phyloP scores from a whole-genome alignment of 176 grass and related monocot genomes.

The Carex scoparia region DNA sequence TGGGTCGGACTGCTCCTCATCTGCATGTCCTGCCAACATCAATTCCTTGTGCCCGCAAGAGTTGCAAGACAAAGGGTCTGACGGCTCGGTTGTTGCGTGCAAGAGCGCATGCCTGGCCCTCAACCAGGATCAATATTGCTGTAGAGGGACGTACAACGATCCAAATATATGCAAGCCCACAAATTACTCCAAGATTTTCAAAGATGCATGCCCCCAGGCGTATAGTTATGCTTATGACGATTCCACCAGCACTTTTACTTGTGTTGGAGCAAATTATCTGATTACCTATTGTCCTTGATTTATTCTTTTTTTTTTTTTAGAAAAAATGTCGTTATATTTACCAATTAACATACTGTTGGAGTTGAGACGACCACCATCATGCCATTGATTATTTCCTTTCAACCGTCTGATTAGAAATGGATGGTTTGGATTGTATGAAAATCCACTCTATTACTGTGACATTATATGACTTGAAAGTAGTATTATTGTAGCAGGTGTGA shows the following conservation, averaged over 20 bases:
- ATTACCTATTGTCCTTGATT: background rate
- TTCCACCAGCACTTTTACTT: slow-evolving; percentile 47
- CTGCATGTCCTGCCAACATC: slow-evolving; percentile 36
- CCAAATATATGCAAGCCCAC: slow-evolving; percentile 34
- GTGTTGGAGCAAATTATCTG: slow-evolving; percentile 17
- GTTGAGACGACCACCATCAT: too few species aligned
- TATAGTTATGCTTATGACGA: slow-evolving; percentile 68
- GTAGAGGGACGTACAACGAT: slow-evolving; percentile 34
- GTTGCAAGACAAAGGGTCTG: background rate
- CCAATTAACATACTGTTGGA: background rate
- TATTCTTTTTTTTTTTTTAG: background rate
- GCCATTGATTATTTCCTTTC: too few species aligned
- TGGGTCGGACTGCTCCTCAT: background rate
- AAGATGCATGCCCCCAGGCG: slow-evolving; percentile 48
- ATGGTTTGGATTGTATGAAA: too few species aligned
- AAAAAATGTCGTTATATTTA: background rate
- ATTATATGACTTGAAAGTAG: too few species aligned
- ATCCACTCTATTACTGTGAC: too few species aligned
- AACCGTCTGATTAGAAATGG: too few species aligned
- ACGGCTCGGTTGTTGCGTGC: slow-evolving; percentile 31
- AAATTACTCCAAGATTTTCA: slow-evolving; percentile 44
- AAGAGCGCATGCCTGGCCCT: slow-evolving; percentile 69
- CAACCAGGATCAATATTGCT: slow-evolving; percentile 42
- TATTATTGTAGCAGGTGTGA: too few species aligned
- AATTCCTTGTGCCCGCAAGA: slow-evolving; percentile 40